phyloP scores from a whole-genome alignment of 805 yeast species.

The Clavispora phyllophila region DNA sequence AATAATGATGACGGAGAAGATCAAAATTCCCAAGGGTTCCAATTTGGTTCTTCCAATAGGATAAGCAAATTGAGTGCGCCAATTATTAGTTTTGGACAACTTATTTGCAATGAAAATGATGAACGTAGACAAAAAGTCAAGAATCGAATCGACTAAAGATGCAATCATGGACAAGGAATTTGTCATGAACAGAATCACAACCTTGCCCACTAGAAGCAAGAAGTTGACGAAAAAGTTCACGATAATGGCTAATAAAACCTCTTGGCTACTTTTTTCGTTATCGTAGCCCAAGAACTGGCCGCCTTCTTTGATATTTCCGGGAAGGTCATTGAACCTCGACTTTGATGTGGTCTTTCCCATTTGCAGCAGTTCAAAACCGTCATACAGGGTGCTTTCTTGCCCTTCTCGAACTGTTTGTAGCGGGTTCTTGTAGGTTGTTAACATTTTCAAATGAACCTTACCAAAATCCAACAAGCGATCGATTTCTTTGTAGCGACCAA shows the following conservation, averaged over 20 bases:
- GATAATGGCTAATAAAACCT: conserved; percentile 56
- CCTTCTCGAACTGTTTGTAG: conserved; percentile 6
- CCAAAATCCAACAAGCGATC: conserved; percentile 69
- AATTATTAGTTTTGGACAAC: conserved; percentile 41
- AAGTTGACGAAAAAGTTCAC: conserved; percentile 60
- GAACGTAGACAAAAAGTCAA: conserved; percentile 70
- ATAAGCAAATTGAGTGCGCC: conserved; percentile 42
- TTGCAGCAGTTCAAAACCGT: conserved; percentile 6
- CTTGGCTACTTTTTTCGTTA: conserved; percentile 34
- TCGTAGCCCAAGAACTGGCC: conserved; percentile 50
- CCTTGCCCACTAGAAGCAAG: conserved; percentile 54
- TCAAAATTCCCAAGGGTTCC: conserved; percentile 74
- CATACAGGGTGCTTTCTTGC: conserved; percentile 8
- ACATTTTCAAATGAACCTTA: conserved; percentile 54
- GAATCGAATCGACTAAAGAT: conserved; percentile 68
- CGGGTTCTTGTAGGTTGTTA: conserved; percentile 45
- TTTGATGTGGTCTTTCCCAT: conserved; percentile 17
- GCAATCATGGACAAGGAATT: conserved; percentile 73
- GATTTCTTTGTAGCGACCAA: conserved; percentile 52
- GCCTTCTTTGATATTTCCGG: conserved; percentile 57
- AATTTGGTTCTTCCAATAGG: conserved; percentile 72
- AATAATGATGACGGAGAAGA: conserved; percentile 67
- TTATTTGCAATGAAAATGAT: conserved; percentile 62
- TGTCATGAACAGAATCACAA: conserved; percentile 56
- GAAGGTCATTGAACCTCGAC: conserved; percentile 40